Base-by-base conservation (phyloP, 805 yeast species). In the Saturnispora serradocipensis region DNA sequence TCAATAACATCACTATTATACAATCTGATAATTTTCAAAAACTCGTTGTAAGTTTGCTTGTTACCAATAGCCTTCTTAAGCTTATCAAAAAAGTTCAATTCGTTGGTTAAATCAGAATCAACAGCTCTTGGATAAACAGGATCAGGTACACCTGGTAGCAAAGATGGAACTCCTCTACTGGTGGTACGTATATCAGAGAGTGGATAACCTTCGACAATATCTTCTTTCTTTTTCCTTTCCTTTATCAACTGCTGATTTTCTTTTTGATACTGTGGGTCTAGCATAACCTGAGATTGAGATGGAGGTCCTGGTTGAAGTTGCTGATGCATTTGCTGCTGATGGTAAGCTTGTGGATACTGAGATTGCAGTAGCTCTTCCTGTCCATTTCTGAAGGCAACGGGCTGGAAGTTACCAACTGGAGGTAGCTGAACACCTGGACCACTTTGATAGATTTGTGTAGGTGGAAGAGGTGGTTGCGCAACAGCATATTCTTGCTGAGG, bases 1-100 rank as follows among this genome's bases (percentile, higher is more conserved):
- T 88, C 97, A 57, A 93, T 84, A 53, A 93, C 81, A 61, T 89
- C 96, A 64, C 90, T 96, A 2, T 96, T 85, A 62, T 81, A 93
- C 59, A 93, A 72, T 60, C 91, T 88, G 58, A 93, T 71, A 52
- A 91, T 75, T 66, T 95, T 95, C 65, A 93, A 73, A 66, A 93
- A 93, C 70, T 93, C 99, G 59, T 86, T 86, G 67, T 93, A 93
- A 11, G 88, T 79, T 66, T 86, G 95, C 64, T 88, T 90, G 66
- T 87, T 88, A 20, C 89, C 89, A 61, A 93, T 82, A 6, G 82
- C 82, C 64, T 86, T 87, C 70, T 91, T 91, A 34, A 88, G 96
- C 63, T 84, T 85, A 66, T 93, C 98, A 62, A 93, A 93, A 65
- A 93, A 93, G 7, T 82, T 76, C 38, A 93, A 80, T 67, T 93